These are phyloP conservation scores for Aspergillus sclerotioniger DNA, from an alignment of 495 filamentous ascomycete genomes.

Conservation along the genomic window DNA sequence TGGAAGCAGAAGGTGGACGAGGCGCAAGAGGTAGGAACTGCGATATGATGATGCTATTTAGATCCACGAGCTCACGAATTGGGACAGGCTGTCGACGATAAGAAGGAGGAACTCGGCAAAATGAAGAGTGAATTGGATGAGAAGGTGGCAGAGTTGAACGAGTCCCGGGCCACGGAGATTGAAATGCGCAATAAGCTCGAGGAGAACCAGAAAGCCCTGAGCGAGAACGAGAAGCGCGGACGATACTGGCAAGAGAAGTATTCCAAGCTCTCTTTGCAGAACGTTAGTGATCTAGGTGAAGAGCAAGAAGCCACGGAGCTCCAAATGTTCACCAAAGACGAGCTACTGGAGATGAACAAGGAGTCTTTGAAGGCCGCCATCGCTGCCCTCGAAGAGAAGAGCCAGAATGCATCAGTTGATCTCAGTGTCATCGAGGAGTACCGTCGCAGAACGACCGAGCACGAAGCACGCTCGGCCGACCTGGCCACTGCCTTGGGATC, in stretches of 20 bases:
- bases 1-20: conserved; percentile 76
- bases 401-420: conserved; percentile 83
- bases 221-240: conserved; percentile 81
- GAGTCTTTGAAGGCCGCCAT: conserved; percentile 82
- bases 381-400: conserved; percentile 87
- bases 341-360: conserved; percentile 90
- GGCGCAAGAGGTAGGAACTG: conserved; percentile 62
- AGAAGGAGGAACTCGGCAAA: conserved; percentile 74
- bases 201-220: conserved; percentile 85
- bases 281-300: conserved; percentile 67
- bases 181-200: conserved; percentile 97
- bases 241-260: conserved; percentile 88
- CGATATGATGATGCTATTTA: neutral
- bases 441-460: conserved; percentile 82
- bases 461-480: conserved; percentile 76
- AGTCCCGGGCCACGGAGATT: conserved; percentile 85
- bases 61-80: conserved; percentile 13
- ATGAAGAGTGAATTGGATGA: conserved; percentile 85
- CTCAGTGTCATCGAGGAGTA: conserved; percentile 91
- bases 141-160: conserved; percentile 83
- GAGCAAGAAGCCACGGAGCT: conserved; percentile 57
- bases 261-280: conserved; percentile 71
- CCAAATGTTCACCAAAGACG: conserved; percentile 82
- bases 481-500: conserved; percentile 68
- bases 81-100: conserved; percentile 61